Evolutionary conservation across 192 early-diverging fungal genomes (phyloP).

Genomic region (Anaeromyces robustus): DNA sequence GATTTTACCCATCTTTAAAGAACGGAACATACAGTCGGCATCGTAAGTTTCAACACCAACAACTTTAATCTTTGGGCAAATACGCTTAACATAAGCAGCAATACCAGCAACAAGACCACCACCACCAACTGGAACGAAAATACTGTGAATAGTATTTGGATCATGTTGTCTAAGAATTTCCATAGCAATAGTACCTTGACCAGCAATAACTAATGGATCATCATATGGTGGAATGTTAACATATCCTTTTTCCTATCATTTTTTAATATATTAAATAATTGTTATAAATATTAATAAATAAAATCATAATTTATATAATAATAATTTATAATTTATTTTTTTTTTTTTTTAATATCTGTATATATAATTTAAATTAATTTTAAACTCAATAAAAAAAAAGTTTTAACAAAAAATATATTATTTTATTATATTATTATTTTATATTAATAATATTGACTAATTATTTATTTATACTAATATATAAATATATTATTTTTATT

Average conservation of each 20-base stretch:
- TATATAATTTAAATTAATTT: too few species aligned
- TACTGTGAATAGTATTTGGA: slow-evolving; percentile 55
- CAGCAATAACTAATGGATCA: slow-evolving; percentile 97
- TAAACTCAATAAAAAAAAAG: too few species aligned
- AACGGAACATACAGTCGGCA: slow-evolving; percentile 74
- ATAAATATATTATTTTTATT: too few species aligned
- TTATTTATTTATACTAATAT: too few species aligned
- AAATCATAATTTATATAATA: too few species aligned
- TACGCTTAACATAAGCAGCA: slow-evolving; percentile 80
- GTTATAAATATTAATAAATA: too few species aligned
- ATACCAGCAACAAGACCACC: slow-evolving; percentile 90
- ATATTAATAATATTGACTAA: too few species aligned
- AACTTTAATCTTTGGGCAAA: slow-evolving; percentile 73
- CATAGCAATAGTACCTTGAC: slow-evolving; percentile 89
- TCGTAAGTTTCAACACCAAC: slow-evolving; percentile 86
- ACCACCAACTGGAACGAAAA: slow-evolving; percentile 87
- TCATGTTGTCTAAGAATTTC: slow-evolving; percentile 61
- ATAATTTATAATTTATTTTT: too few species aligned
- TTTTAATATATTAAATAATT: slow-evolving; percentile 5
- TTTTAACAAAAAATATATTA: too few species aligned
- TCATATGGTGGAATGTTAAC: slow-evolving; percentile 96
- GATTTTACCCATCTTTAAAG: slow-evolving; percentile 47
- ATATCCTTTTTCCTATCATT: slow-evolving; percentile 34
- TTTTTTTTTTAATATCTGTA: too few species aligned
- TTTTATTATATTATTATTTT: too few species aligned